Evolutionary conservation across 257 asterid species (phyloP).

Genomic region (Nicotiana obtusifolia): DNA sequence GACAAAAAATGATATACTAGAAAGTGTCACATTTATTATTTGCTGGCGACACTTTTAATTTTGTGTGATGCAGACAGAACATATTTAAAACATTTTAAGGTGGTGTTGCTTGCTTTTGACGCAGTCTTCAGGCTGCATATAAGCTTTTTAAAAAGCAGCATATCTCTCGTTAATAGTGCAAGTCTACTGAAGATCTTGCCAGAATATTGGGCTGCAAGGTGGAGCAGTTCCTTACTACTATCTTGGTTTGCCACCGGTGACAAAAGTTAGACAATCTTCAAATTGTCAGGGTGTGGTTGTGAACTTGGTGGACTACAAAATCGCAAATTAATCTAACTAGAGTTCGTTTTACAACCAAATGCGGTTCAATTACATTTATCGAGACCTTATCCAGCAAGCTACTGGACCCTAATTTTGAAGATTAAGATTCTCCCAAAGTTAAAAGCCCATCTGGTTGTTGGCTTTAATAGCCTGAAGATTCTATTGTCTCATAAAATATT

Average conservation of each 20-base stretch:
- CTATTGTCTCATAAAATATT: background rate
- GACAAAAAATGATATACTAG: no score
- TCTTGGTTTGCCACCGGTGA: background rate
- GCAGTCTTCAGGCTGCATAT: background rate
- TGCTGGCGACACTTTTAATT: background rate
- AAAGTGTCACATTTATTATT: background rate
- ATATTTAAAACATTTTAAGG: background rate
- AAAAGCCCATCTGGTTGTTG: background rate
- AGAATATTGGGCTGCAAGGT: background rate
- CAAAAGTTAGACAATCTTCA: background rate
- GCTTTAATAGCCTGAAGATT: background rate
- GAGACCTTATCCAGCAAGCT: background rate
- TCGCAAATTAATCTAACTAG: background rate
- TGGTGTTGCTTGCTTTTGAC: background rate
- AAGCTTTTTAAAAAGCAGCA: background rate
- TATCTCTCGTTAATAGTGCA: background rate
- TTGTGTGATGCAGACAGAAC: background rate
- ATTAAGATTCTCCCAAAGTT: background rate
- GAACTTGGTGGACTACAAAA: background rate
- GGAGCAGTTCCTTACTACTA: background rate
- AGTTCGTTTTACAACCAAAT: background rate
- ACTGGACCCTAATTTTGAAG: background rate
- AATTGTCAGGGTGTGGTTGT: background rate
- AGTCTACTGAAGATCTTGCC: background rate
- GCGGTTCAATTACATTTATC: background rate